Base-by-base conservation (phyloP, 768 basidiomycete species). In the Kwoniella europaea region DNA sequence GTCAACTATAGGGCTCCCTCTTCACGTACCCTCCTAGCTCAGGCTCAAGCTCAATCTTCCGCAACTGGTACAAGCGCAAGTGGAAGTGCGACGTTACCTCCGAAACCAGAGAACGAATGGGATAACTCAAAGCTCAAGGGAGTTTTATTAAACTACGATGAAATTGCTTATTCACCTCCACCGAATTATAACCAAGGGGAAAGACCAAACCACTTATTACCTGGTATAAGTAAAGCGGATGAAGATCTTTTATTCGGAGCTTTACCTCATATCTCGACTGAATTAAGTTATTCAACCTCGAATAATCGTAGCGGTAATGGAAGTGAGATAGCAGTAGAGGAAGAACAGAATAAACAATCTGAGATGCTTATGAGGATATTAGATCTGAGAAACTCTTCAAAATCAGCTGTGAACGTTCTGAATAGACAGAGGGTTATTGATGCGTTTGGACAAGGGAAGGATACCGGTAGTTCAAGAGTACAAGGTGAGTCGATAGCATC, bases 331-430 rank as follows among this genome's bases (percentile, higher is more conserved):
- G 50, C 27, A 59, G 71, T 66, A 20, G 65, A 59, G 29, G 56
- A 29, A 2, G 55, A 53, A n/a, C 80, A 84, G 65, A 63, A 71
- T 53, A 76, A 71, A 53, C 83, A 84, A 69, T 66, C 61, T 13
- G 83, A 85, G 61, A 72, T 76, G 76, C 87, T 97, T 67, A 89
- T 91, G 54, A 87, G 87, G 74, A 84, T 93, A 41, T 84, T 94
- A 22, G 94, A 97, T 84, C 84, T 98, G 76, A 86, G 90, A 72
- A 98, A 98, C 79, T 91, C 96, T 18, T 92, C 91, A 75, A 91
- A 93, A 35, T 86, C 84, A 41, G 93, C 93, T n/a, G 89, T 98
- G 71, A 89, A 92, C 62, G 92, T 88, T 77, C 92, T 94, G 84
- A 98, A 97, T 82, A 86, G 91, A 69, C 86, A 89, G 79, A 87